Conservation (phyloP, 2,329 filamentous ascomycete species). For the Hypoxylon sp. region DNA sequence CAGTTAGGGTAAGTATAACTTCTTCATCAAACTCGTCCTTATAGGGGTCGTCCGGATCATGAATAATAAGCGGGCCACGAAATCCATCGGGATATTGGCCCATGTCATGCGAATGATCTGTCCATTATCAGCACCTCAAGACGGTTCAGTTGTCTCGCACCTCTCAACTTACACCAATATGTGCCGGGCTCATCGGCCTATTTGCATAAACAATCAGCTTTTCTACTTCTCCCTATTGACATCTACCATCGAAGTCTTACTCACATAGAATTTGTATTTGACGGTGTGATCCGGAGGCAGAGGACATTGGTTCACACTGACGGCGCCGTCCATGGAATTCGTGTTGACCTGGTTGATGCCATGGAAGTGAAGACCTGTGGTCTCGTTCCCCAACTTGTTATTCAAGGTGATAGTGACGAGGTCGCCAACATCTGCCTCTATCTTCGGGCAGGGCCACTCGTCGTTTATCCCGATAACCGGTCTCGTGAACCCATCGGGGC, state of each 20-base stretch:
- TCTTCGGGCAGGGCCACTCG: constrained; percentile 72
- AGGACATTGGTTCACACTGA: constrained; percentile 67
- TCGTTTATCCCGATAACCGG: constrained; percentile 74
- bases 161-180: constrained; percentile 58
- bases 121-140: constrained; percentile 31
- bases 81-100: constrained; percentile 77
- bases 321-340: constrained; percentile 70
- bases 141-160: neutral
- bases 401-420: constrained; percentile 61
- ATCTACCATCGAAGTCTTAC: constrained; percentile 50
- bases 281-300: constrained; percentile 66
- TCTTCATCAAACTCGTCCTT: constrained; percentile 68
- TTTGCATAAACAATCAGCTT: constrained; percentile 2
- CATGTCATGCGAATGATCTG: constrained; percentile 72
- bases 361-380: constrained; percentile 69
- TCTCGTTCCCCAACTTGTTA: constrained; percentile 65
- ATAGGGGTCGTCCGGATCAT: constrained; percentile 68
- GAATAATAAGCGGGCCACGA: constrained; percentile 70
- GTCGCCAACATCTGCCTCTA: constrained; percentile 68
- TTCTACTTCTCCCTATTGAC: neutral
- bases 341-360: constrained; percentile 71
- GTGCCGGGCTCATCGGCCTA: constrained; percentile 59
- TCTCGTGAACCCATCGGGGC: constrained; percentile 71
- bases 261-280: constrained; percentile 68
- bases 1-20: constrained; percentile 67